A percentile compares a stretch with the other conserved stretches of the same genome.
Evolutionary conservation across 2,329 filamentous ascomycete species (phyloP).

Genomic region (Hymenoscyphus occultus): DNA sequence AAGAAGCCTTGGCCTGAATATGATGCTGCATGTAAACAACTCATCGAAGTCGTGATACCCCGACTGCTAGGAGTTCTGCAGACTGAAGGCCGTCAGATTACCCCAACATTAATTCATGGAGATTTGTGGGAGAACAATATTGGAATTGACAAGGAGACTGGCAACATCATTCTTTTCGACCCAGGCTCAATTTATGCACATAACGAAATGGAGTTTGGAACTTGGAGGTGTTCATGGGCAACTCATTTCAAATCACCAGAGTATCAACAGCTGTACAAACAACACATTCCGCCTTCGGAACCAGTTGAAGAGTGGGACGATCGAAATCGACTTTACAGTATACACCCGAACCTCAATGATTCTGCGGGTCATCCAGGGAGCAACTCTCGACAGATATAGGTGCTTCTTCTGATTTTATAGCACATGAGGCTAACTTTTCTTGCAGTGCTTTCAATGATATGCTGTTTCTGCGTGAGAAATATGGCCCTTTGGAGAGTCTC

Average conservation of each 20-base stretch:
- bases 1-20: constrained; percentile 25
- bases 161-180: constrained; percentile 20
- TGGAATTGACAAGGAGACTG: constrained; percentile 12
- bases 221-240: constrained; percentile 15
- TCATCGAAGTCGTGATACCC: constrained; percentile 13
- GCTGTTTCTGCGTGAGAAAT: constrained; percentile 39
- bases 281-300: constrained; percentile 16
- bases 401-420: neutral
- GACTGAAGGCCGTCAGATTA: constrained; percentile 11
- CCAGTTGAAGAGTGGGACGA: constrained; percentile 35
- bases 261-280: constrained; percentile 11
- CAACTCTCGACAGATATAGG: constrained; percentile 22
- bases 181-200: constrained; percentile 30
- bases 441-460: constrained; percentile 39
- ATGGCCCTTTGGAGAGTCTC: constrained; percentile 34
- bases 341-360: constrained; percentile 14
- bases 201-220: constrained; percentile 25
- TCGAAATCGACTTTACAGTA: constrained; percentile 31
- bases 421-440: neutral
- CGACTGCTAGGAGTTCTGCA: constrained; percentile 13
- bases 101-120: constrained; percentile 21
- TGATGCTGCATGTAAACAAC: constrained; percentile 31
- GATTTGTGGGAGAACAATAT: constrained; percentile 13
- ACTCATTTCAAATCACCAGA: constrained; percentile 3
- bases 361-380: constrained; percentile 18